A percentile compares a stretch with the other conserved stretches of the same genome.
Evolutionary conservation across 306 rosid species (phyloP).

Genomic region (Echinosophora koreensis): DNA sequence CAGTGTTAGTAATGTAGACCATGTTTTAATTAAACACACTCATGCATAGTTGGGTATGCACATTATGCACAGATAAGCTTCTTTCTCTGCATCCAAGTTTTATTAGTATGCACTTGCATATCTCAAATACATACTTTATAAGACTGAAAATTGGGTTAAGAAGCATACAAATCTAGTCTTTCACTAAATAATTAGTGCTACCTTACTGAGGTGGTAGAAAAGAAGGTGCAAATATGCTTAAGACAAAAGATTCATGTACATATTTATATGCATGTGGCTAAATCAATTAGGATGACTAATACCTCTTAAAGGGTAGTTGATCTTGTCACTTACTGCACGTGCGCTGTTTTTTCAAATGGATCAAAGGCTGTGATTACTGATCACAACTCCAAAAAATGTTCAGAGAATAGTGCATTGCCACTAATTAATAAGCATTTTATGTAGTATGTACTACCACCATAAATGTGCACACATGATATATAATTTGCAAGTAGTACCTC

Average conservation of each 20-base stretch:
- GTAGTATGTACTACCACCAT: not conserved
- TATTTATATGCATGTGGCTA: slow-evolving; percentile 19
- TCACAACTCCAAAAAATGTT: not conserved
- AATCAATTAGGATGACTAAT: not conserved
- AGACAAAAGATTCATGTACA: not conserved
- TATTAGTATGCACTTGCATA: not conserved
- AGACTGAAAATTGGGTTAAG: not conserved
- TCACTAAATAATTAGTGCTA: not conserved
- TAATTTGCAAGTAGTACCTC: slow-evolving; percentile 1
- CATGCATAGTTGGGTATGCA: not conserved
- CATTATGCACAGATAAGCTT: not conserved
- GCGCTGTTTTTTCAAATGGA: not conserved
- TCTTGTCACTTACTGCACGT: not conserved
- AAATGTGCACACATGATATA: not conserved
- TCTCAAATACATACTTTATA: too few relatives aligned
- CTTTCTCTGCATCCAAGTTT: not conserved
- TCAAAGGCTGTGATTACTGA: not conserved
- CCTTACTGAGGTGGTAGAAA: not conserved
- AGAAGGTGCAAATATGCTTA: not conserved
- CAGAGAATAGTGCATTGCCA: not conserved
- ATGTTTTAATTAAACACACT: not conserved
- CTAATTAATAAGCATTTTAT: not conserved
- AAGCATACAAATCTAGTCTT: not conserved
- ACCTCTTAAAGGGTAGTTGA: not conserved
- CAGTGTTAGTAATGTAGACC: not conserved